Evolutionary conservation across 2,329 filamentous ascomycete species (phyloP), one percentile per base, ranked within the genome.

Genomic region (Curvularia sp.): DNA sequence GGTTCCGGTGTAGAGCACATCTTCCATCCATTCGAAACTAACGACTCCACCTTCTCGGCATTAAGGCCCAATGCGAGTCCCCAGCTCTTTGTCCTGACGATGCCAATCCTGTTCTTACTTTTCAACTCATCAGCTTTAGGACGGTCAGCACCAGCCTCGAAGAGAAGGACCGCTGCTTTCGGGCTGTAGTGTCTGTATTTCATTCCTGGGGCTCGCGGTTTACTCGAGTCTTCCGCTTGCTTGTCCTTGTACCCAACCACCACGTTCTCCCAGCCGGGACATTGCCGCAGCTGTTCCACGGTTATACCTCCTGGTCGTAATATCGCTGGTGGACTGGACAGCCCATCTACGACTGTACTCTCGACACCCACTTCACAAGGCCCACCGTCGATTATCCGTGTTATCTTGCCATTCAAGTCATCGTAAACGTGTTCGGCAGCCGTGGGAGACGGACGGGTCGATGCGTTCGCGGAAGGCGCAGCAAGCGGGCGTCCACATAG

Each of bases 101-200:
- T 58, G 0, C 81, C 81, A n/a, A 83, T 30, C 10, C 65, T 71
- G 26, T 70, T 58, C 33, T 72, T 71, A 0, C 61, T 65, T 26
- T 63, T 58, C 2, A 79, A 48, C 15, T 78, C 72, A 4, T 72
- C 67, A 2, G 43, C 4, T 61, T 66, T 63, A 22, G 78, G 62
- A 28, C 68, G 57, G 18, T 61, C 75, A 73, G 74, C 65, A 1
- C 79, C 81, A 30, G 85, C 78, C 74, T 97, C 92, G 73, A 93
- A 96, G 1, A 98, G 82, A 13, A 96, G 81, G 2, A 99, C 93
- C 46, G 84, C 87, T 1, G 95, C 96, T 75, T 89, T 91, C 0
- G 95, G 95, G 43, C 93, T 96, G 73, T 99, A 99, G 75, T 99
- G 95, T 74, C 95, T 92, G 76, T 99, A 99, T 79, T 99, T 99